Conservation (phyloP, 1,284 basidiomycete species). For the Lentinula novae-zelandiae region DNA sequence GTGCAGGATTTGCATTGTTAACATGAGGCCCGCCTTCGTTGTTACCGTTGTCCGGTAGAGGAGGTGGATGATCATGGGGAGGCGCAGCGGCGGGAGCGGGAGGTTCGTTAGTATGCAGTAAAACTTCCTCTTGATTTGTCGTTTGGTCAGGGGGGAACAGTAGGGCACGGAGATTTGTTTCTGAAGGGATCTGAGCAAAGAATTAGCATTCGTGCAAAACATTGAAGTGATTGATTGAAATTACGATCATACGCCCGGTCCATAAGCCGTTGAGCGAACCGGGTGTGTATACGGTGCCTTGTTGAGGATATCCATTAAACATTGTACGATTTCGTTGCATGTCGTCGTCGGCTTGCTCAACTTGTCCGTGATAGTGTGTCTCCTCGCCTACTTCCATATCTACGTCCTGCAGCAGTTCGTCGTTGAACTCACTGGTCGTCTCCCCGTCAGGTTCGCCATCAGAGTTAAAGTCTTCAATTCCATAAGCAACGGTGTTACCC, state of each 20-base stretch:
- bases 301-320: constrained; percentile 7
- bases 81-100: background rate
- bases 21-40: background rate
- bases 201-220: background rate
- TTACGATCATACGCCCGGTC: constrained; percentile 55
- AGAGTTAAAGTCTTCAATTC: background rate
- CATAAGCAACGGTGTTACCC: too few relatives aligned
- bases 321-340: background rate
- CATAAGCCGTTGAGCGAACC: constrained; percentile 46
- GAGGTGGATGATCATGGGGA: background rate
- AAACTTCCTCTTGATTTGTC: background rate
- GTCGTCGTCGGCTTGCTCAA: background rate
- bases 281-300: constrained; percentile 13
- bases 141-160: constrained; percentile 18
- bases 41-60: background rate
- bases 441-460: background rate
- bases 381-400: constrained; percentile 20
- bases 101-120: constrained; percentile 24
- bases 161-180: constrained; percentile 10
- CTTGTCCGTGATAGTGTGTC: background rate
- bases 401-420: constrained; percentile 11
- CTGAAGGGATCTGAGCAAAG: constrained; percentile 21
- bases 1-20: background rate
- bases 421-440: background rate
- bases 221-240: constrained; percentile 18